These are phyloP conservation scores for Madurella mycetomatis DNA, from an alignment of 2,329 filamentous ascomycete genomes.

Conservation along the genomic window DNA sequence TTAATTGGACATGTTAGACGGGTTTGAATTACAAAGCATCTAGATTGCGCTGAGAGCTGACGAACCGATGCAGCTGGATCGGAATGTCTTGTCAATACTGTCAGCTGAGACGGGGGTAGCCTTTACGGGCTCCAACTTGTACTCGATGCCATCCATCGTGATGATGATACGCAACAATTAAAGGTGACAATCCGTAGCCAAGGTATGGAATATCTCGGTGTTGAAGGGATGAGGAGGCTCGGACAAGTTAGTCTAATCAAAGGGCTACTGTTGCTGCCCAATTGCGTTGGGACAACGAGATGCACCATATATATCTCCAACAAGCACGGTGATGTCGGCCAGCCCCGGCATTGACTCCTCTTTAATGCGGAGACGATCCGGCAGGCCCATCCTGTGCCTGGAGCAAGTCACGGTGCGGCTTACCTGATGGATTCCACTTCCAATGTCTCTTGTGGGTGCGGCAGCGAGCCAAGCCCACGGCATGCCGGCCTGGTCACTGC, in stretches of 20 bases:
- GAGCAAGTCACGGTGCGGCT: too few species aligned
- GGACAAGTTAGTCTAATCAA: too few species aligned
- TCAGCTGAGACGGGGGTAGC: constrained; percentile 46
- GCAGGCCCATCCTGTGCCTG: constrained; percentile 1
- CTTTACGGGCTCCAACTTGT: constrained; percentile 53
- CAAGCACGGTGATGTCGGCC: constrained; percentile 13
- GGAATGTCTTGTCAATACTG: constrained; percentile 58
- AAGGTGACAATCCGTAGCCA: neutral
- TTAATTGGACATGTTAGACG: neutral
- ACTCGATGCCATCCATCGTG: constrained; percentile 43
- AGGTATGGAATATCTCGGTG: too few species aligned
- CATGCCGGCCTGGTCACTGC: neutral
- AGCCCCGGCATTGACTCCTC: constrained; percentile 16
- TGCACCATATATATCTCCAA: constrained; percentile 7
- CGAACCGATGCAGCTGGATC: constrained; percentile 58
- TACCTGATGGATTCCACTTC: constrained; percentile 1
- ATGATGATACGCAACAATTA: constrained; percentile 20
- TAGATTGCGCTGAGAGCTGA: constrained; percentile 9
- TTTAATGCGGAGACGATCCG: neutral
- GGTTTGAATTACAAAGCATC: neutral
- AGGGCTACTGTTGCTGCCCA: too few species aligned
- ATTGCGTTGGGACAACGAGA: neutral
- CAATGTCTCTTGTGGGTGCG: neutral
- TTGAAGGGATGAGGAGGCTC: too few species aligned
- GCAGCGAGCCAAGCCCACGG: constrained; percentile 2